Conservation (phyloP, 2,329 filamentous ascomycete species). For the Ceratocystis harringtonii region DNA sequence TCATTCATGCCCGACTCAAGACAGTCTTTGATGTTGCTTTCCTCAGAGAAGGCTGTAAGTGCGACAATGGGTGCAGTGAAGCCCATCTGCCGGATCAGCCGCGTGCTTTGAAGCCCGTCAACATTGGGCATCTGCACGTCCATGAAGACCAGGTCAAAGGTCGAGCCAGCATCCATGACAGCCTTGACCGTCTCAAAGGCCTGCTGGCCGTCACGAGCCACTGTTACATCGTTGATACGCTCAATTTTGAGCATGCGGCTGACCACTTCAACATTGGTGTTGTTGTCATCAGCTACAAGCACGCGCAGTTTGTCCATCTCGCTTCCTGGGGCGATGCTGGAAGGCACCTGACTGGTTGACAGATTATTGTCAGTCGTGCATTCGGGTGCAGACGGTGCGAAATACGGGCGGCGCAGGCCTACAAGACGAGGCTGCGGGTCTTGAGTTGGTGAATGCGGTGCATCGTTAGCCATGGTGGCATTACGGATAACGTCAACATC, state of each 20-base stretch:
- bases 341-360: neutral
- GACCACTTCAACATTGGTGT: slow-evolving; percentile 43
- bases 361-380: slow-evolving; percentile 13
- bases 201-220: slow-evolving; percentile 75
- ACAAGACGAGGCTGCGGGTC: slow-evolving; percentile 65
- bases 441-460: slow-evolving; percentile 33
- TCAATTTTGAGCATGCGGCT: slow-evolving; percentile 58
- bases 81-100: slow-evolving; percentile 70
- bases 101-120: slow-evolving; percentile 74
- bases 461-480: slow-evolving; percentile 20
- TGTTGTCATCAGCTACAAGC: slow-evolving; percentile 63
- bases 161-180: slow-evolving; percentile 56
- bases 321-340: slow-evolving; percentile 43
- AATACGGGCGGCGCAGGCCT: slow-evolving; percentile 72
- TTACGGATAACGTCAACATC: slow-evolving; percentile 19
- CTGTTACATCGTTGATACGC: slow-evolving; percentile 71
- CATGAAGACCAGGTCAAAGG: slow-evolving; percentile 88
- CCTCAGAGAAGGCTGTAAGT: slow-evolving; percentile 77
- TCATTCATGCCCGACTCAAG: slow-evolving; percentile 87
- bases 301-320: slow-evolving; percentile 54
- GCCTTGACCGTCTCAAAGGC: slow-evolving; percentile 75
- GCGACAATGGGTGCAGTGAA: slow-evolving; percentile 83
- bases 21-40: slow-evolving; percentile 74
- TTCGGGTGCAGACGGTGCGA: slow-evolving; percentile 31
- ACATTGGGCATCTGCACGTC: slow-evolving; percentile 92